Evolutionary conservation across 768 basidiomycete genomes (phyloP), one percentile per base, ranked within the genome.

Genomic region (Boletus subcaerulescens): DNA sequence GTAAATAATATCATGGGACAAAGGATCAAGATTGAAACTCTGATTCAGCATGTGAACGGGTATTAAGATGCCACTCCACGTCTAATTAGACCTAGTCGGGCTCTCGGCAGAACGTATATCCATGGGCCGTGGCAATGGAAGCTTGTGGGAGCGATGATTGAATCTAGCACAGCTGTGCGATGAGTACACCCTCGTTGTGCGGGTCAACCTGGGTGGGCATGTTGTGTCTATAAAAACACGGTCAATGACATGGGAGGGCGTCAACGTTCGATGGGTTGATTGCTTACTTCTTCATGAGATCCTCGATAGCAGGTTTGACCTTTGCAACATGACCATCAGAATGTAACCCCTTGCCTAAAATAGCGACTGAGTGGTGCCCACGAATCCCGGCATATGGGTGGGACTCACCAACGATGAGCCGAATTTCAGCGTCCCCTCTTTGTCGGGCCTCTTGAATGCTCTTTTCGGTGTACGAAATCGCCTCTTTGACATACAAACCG

Each of bases 401-500:
- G 24, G 4, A 78, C 86, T 61, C 50, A 83, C 94, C 93, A 52
- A 96, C 93, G 59, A 98, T 96, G 54, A 98, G 71, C 53, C 81
- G 79, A 7, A 98, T 66, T 63, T 91, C 80, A 6, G 74, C 60
- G 53, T 87, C 80, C 3, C 89, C 89, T 32, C 78, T 72, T 31
- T 67, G 71, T 52, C 85, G 86, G 14, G 90, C 92, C 33, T 80
- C 73, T 64, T 82, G 73, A 26, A 97, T 80, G 13, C 88, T 86
- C 22, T 69, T 62, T 59, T 98, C 95, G 2, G 83, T 85, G 49
- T 79, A 80, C 41, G 80, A 75, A 45, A 96, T 83, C 20, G 94
- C 92, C 72, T 98, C 96, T 65, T 92, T 93, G 57, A 96, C 94
- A 69, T 91, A 96, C 4, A 98, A 74, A 2, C 93, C 95, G 65